These are phyloP conservation scores for Podila clonocystis DNA, from an alignment of 192 early-diverging fungal genomes.

Conservation along the genomic window DNA sequence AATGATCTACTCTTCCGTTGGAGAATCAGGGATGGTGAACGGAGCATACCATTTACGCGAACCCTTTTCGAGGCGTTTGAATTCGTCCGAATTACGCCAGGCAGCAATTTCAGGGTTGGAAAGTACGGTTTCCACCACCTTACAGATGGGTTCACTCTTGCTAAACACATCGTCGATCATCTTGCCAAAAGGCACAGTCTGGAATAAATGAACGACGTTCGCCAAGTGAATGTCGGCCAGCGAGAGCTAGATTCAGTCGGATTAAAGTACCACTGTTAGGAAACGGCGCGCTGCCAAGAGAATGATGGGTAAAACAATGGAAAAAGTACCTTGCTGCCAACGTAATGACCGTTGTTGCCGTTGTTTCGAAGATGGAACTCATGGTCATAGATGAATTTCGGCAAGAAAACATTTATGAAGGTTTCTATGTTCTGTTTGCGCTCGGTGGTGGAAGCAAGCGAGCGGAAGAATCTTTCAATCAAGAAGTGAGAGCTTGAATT, in stretches of 20 bases:
- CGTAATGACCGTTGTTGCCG: slow-evolving; percentile 26
- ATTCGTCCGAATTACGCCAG: neutral
- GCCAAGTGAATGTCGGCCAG: slow-evolving; percentile 1
- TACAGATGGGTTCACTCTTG: neutral
- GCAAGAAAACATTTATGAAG: neutral
- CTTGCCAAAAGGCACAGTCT: neutral
- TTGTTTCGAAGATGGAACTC: slow-evolving; percentile 18
- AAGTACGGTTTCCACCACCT: neutral
- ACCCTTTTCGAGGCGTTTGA: neutral
- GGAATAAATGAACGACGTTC: neutral
- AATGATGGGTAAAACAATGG: neutral
- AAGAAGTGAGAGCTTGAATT: slow-evolving; percentile 1
- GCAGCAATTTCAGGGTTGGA: neutral
- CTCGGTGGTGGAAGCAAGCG: slow-evolving; percentile 2
- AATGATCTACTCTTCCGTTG: too few relatives aligned
- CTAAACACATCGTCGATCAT: neutral
- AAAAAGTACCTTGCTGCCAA: slow-evolving; percentile 15
- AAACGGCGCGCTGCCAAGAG: neutral
- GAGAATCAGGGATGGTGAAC: too few relatives aligned
- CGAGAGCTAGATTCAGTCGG: neutral
- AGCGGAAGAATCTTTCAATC: neutral
- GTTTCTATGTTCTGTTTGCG: neutral
- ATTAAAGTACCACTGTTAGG: neutral
- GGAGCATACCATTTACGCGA: neutral
- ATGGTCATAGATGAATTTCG: slow-evolving; percentile 6